Evolutionary conservation across 2,329 filamentous ascomycete species (phyloP).

Genomic region (Aphanoascus verrucosus): DNA sequence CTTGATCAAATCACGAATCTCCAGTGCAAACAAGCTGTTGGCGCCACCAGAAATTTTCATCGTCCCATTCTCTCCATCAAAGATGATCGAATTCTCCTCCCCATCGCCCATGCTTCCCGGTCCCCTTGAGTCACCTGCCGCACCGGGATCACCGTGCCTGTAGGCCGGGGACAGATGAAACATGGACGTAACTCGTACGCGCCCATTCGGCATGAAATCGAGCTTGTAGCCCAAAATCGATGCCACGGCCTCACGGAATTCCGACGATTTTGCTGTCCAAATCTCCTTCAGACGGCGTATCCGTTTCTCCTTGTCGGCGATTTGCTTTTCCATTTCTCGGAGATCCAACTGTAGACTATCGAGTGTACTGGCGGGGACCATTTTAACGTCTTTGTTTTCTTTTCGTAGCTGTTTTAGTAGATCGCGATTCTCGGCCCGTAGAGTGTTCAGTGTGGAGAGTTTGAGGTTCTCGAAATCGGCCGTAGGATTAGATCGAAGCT

Average conservation of each 20-base stretch:
- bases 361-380: slow-evolving; percentile 67
- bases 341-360: slow-evolving; percentile 66
- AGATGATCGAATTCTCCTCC: slow-evolving; percentile 55
- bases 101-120: slow-evolving; percentile 37
- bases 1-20: slow-evolving; percentile 76
- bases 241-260: slow-evolving; percentile 92
- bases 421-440: slow-evolving; percentile 74
- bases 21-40: slow-evolving; percentile 70
- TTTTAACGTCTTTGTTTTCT: slow-evolving; percentile 41
- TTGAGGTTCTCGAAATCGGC: slow-evolving; percentile 77
- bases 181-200: slow-evolving; percentile 79
- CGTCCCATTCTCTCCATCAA: slow-evolving; percentile 85
- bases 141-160: slow-evolving; percentile 35
- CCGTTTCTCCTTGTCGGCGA: slow-evolving; percentile 64
- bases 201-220: slow-evolving; percentile 93
- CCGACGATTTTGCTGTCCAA: slow-evolving; percentile 78
- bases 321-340: slow-evolving; percentile 57
- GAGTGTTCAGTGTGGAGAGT: slow-evolving; percentile 60
- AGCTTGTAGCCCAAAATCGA: slow-evolving; percentile 88
- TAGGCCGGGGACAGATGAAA: slow-evolving; percentile 58
- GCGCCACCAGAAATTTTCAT: slow-evolving; percentile 97
- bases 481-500: slow-evolving; percentile 85
- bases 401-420: slow-evolving; percentile 61
- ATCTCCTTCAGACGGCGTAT: slow-evolving; percentile 82
- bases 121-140: slow-evolving; percentile 49